Conservation (phyloP, 2,329 filamentous ascomycete genomes). For the Rasamsonia emersonii region DNA sequence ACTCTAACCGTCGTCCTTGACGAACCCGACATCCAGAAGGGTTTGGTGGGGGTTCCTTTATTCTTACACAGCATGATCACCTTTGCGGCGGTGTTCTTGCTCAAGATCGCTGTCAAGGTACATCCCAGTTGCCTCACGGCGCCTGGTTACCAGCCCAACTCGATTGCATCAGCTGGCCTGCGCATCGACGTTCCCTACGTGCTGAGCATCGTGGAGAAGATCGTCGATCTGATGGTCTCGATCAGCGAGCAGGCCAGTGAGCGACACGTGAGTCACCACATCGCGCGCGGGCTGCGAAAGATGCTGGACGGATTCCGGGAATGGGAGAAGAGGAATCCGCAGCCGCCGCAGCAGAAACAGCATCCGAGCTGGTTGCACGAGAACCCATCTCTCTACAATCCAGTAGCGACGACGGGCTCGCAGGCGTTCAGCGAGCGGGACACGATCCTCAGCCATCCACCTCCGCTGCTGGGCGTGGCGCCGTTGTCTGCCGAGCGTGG, state of each 20-base stretch:
- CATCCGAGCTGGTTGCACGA: slow-evolving; percentile 17
- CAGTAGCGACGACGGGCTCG: slow-evolving; percentile 27
- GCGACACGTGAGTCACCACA: slow-evolving; percentile 33
- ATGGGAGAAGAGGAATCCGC: slow-evolving; percentile 27
- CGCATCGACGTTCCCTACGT: slow-evolving; percentile 27
- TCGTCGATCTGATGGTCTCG: slow-evolving; percentile 30
- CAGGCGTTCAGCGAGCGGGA: slow-evolving; percentile 29
- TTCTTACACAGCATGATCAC: slow-evolving; percentile 42
- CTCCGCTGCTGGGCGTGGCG: slow-evolving; percentile 28
- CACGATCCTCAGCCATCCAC: slow-evolving; percentile 27
- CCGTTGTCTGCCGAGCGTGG: slow-evolving; percentile 31
- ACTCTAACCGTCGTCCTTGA: slow-evolving; percentile 35
- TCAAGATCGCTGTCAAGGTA: slow-evolving; percentile 36
- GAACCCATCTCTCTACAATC: slow-evolving; percentile 25
- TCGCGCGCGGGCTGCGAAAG: slow-evolving; percentile 29
- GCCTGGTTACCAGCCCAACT: slow-evolving; percentile 27
- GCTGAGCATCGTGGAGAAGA: slow-evolving; percentile 24
- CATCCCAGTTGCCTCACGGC: slow-evolving; percentile 26
- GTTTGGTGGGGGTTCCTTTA: slow-evolving; percentile 35
- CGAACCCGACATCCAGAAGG: slow-evolving; percentile 35
- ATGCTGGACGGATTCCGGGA: slow-evolving; percentile 33
- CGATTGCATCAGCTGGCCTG: slow-evolving; percentile 28
- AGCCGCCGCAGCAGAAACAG: slow-evolving; percentile 14
- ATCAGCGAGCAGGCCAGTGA: slow-evolving; percentile 31
- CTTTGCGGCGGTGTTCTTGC: slow-evolving; percentile 38